phyloP scores from a whole-genome alignment of 2,329 filamentous ascomycete species.

The Arachnomyces sp. region DNA sequence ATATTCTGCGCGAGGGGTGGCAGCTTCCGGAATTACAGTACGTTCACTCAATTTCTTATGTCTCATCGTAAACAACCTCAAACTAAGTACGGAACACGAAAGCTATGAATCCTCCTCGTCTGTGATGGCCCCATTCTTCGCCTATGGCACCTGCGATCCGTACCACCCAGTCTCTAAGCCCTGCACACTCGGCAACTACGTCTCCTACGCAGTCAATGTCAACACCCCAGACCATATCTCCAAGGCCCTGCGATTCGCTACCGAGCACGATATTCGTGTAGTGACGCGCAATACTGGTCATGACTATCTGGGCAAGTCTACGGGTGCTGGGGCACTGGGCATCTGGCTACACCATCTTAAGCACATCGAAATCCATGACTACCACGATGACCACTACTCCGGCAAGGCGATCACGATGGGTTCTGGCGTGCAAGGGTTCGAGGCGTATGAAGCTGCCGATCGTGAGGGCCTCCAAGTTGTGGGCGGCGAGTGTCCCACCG shows the following conservation, averaged over 20 bases:
- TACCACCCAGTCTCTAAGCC: conserved; percentile 26
- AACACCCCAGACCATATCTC: conserved; percentile 17
- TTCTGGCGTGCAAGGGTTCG: conserved; percentile 46
- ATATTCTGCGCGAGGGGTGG: conserved; percentile 38
- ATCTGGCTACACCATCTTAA: conserved; percentile 30
- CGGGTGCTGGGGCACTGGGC: conserved; percentile 47
- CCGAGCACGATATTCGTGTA: conserved; percentile 43
- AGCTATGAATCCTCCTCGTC: conserved; percentile 5
- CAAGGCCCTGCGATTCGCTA: conserved; percentile 33
- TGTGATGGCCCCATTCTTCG: conserved; percentile 33
- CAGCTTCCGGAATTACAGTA: conserved; percentile 39
- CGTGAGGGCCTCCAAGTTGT: conserved; percentile 44
- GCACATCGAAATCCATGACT: conserved; percentile 22
- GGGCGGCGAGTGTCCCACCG: conserved; percentile 48
- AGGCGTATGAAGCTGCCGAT: conserved; percentile 42
- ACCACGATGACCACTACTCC: conserved; percentile 35
- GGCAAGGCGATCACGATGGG: conserved; percentile 49
- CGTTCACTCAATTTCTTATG: conserved; percentile 5
- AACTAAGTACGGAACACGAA: too few species aligned
- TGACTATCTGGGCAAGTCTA: conserved; percentile 47
- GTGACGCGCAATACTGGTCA: conserved; percentile 40
- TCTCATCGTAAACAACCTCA: too few species aligned
- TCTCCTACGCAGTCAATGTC: conserved; percentile 29
- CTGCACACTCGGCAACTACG: conserved; percentile 23
- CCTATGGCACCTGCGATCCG: conserved; percentile 36